A percentile compares a stretch with the other conserved stretches of the same genome.
phyloP scores from a whole-genome alignment of 2,329 filamentous ascomycete genomes.

The Alternaria metachromatica region DNA sequence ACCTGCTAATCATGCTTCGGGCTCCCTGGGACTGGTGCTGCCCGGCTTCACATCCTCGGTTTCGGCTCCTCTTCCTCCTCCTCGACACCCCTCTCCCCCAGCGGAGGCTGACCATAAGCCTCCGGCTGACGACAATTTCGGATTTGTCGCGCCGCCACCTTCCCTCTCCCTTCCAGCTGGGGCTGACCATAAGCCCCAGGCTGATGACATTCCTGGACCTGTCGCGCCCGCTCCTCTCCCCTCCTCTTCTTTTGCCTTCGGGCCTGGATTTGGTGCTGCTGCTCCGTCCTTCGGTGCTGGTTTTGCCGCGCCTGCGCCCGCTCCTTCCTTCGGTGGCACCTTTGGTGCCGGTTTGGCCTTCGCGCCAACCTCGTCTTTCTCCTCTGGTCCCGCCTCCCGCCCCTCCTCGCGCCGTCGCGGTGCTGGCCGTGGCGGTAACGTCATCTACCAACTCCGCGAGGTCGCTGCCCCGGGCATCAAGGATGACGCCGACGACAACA shows the following conservation, averaged over 20 bases:
- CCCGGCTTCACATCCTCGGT: not conserved
- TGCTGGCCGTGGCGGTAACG: not conserved
- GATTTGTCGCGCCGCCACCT: not conserved
- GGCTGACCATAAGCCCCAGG: constrained; percentile 3
- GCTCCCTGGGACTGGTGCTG: constrained; percentile 1
- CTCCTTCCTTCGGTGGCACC: not conserved
- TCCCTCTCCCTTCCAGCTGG: not conserved
- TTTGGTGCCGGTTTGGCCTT: not conserved
- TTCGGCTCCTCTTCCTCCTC: not conserved
- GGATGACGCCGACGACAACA: not conserved
- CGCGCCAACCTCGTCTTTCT: not conserved
- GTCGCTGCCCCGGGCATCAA: not conserved
- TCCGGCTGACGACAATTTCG: not conserved
- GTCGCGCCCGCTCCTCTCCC: not conserved
- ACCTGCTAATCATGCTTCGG: not conserved
- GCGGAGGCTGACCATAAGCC: not conserved
- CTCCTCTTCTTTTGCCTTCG: not conserved
- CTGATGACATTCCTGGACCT: not conserved
- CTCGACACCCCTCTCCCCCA: not conserved
- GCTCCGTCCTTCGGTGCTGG: not conserved
- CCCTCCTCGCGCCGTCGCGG: not conserved
- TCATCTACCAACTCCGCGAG: not conserved
- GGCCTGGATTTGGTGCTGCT: not conserved
- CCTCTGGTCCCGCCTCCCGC: not conserved
- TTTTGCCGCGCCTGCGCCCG: not conserved